phyloP scores from a whole-genome alignment of 2,329 filamentous ascomycete genomes.

The Huntiella decipiens region DNA sequence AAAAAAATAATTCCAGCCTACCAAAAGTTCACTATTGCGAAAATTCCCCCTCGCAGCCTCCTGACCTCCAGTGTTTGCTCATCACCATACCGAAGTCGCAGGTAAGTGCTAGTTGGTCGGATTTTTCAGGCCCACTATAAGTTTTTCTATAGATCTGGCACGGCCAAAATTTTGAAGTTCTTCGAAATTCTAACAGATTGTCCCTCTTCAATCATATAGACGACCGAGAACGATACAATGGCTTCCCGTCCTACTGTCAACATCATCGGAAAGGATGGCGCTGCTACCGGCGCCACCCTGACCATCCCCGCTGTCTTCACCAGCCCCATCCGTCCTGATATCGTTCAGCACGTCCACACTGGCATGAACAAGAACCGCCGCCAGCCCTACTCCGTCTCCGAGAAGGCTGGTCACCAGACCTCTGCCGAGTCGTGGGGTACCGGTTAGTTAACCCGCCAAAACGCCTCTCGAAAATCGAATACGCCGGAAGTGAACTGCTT shows the following conservation, averaged over 20 bases:
- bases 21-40: slow-evolving; percentile 10
- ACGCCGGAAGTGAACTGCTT: not conserved
- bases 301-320: slow-evolving; percentile 93
- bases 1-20: slow-evolving; percentile 9
- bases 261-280: slow-evolving; percentile 91
- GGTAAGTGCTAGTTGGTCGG: slow-evolving; percentile 6
- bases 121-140: not conserved
- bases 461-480: not conserved
- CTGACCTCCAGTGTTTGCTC: slow-evolving; percentile 9
- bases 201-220: slow-evolving; percentile 15
- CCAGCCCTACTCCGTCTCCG: slow-evolving; percentile 97
- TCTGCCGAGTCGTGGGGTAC: slow-evolving; percentile 99
- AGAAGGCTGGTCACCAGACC: slow-evolving; percentile 99
- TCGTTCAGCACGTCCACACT: slow-evolving; percentile 97
- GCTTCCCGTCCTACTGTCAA: slow-evolving; percentile 94
- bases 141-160: not conserved
- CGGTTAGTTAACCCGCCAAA: slow-evolving; percentile 41
- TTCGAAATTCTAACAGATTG: slow-evolving; percentile 6
- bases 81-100: slow-evolving; percentile 12
- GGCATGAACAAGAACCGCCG: slow-evolving; percentile 99
- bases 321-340: slow-evolving; percentile 93
- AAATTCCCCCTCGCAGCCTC: slow-evolving; percentile 10
- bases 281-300: slow-evolving; percentile 72
- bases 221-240: slow-evolving; percentile 39
- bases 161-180: not conserved